Evolutionary conservation across 345 rosid species (phyloP), one percentile per base, ranked within the genome.

Genomic region (Bruguiera parviflora): DNA sequence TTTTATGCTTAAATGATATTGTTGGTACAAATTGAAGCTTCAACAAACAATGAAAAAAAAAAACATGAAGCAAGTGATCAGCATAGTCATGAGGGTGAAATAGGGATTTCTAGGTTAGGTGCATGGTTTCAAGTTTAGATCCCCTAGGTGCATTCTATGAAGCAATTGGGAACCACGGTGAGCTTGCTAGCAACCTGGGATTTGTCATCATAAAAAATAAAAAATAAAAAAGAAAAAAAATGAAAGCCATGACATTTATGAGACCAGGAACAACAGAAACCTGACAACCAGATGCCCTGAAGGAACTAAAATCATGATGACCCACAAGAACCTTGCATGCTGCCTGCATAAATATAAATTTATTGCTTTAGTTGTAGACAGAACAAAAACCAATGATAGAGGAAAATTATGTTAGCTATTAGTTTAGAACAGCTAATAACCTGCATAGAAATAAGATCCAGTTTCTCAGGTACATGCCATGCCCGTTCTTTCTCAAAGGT

Each of bases 241-340:
- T 18, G 8, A n/a, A 33, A 69, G 58, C 15, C 3, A 70, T 6
- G 33, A 24, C 10, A 9, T 32, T n/a, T 25, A 62, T 29, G 53
- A 66, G 64, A 66, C 24, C 57, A 70, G 51, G 60, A 61, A 78
- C 63, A 61, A 78, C 63, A 55, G 24, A 22, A 77, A 85, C 97
- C 95, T 89, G 95, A 78, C 98, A 91, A 81, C 95, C 89, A 74
- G 92, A 32, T 67, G 97, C 96, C 82, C 97, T 82, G 84, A 94
- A 94, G 84, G 98, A 91, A 79, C 96, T 94, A 77, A 94, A 94
- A 82, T 94, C 97, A 73, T 89, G 97, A 69, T 72, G 70, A 35
- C 98, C 98, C 77, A 82, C 81, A 77, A 94, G 96, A 80, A 88
- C 76, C 84, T 78, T 86, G 90, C 98, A 91, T 58, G 97, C 97